These are phyloP conservation scores for Blastocladiella emersonii DNA, from an alignment of 371 early-diverging fungal species.

Conservation along the genomic window DNA sequence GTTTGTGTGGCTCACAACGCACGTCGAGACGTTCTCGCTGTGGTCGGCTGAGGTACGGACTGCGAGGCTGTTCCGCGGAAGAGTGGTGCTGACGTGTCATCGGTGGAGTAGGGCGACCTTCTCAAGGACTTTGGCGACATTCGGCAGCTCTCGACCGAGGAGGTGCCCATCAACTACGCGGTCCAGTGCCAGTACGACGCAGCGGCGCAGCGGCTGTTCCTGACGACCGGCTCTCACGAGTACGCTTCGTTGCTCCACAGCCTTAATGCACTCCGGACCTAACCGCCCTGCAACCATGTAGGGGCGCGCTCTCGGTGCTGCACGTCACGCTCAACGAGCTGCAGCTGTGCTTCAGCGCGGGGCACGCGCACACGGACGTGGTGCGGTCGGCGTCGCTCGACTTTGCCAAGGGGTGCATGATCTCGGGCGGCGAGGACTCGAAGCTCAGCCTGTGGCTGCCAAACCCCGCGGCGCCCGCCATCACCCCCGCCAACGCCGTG, in stretches of 20 bases:
- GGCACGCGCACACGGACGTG: slow-evolving; percentile 49
- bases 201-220: slow-evolving; percentile 48
- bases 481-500: neutral
- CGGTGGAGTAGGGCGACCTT: slow-evolving; percentile 29
- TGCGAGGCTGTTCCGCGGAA: neutral
- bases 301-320: slow-evolving; percentile 52
- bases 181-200: slow-evolving; percentile 66
- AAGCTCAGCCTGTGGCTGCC: slow-evolving; percentile 47
- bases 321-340: slow-evolving; percentile 54
- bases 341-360: slow-evolving; percentile 46
- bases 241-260: slow-evolving; percentile 17
- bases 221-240: slow-evolving; percentile 66
- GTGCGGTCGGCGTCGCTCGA: slow-evolving; percentile 59
- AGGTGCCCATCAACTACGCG: slow-evolving; percentile 60
- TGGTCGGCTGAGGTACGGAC: slow-evolving; percentile 18
- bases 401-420: slow-evolving; percentile 29
- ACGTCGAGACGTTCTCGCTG: slow-evolving; percentile 77
- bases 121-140: slow-evolving; percentile 69
- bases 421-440: slow-evolving; percentile 65
- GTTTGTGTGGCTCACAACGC: slow-evolving; percentile 70
- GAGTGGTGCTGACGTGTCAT: neutral
- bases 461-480: neutral
- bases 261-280: neutral
- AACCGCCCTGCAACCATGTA: slow-evolving; percentile 8
- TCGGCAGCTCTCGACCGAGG: slow-evolving; percentile 22